Conservation (phyloP, 306 rosid genomes). For the Vachellia pachyceras region DNA sequence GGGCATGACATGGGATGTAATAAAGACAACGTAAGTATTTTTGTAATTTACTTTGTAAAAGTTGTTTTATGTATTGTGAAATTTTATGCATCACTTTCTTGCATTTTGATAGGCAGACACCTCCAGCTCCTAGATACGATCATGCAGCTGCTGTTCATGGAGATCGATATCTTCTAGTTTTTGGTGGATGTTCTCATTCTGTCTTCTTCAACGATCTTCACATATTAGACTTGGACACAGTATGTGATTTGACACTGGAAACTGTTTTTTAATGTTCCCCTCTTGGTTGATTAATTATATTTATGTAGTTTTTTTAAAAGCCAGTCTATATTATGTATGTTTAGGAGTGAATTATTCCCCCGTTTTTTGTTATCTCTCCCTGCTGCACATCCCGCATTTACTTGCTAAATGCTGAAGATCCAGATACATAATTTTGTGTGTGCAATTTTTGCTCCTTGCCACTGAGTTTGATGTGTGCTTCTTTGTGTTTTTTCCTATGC, state of each 20-base stretch:
- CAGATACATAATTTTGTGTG: neutral
- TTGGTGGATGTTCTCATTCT: constrained; percentile 97
- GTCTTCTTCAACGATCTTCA: constrained; percentile 88
- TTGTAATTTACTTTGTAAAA: constrained; percentile 38
- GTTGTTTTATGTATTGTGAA: constrained; percentile 31
- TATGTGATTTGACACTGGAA: constrained; percentile 47
- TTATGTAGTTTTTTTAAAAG: neutral
- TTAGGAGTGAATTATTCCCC: neutral
- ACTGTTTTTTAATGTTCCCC: constrained; percentile 16
- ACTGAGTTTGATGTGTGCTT: neutral
- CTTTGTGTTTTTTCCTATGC: neutral
- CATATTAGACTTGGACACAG: constrained; percentile 85
- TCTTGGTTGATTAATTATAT: constrained; percentile 33
- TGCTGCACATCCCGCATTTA: neutral
- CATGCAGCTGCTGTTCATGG: constrained; percentile 82
- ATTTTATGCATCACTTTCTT: constrained; percentile 49
- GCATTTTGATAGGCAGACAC: constrained; percentile 82
- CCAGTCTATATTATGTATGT: neutral
- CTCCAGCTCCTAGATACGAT: constrained; percentile 93
- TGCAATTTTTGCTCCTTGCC: constrained; percentile 3
- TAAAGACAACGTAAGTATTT: constrained; percentile 73
- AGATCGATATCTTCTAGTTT: constrained; percentile 79
- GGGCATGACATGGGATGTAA: constrained; percentile 77
- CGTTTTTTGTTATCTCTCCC: neutral
- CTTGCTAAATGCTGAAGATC: neutral